Conservation (phyloP, 1,284 basidiomycete genomes). For the Ganoderma meredithae region DNA sequence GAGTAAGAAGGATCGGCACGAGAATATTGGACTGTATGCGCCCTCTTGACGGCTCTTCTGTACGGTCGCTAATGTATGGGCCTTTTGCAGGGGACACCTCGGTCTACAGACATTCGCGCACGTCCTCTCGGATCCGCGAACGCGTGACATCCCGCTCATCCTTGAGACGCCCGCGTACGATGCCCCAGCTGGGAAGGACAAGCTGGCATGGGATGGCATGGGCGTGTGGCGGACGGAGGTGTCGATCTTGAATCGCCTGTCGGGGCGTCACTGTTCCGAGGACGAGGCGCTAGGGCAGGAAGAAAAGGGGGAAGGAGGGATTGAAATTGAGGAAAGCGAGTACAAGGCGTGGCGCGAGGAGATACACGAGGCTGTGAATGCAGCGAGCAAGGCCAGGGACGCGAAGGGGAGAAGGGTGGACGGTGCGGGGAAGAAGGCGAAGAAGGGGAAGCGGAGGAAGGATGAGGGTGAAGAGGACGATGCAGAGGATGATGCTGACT, state of each 20-base stretch:
- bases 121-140: constrained; percentile 74
- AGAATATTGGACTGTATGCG: constrained; percentile 83
- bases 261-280: constrained; percentile 33
- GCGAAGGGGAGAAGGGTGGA: constrained; percentile 33
- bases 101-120: constrained; percentile 70
- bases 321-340: constrained; percentile 25
- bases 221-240: constrained; percentile 81
- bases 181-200: constrained; percentile 27
- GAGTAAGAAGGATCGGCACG: constrained; percentile 80
- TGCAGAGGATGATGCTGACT: constrained; percentile 30
- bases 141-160: constrained; percentile 78
- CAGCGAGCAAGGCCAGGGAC: constrained; percentile 30
- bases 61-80: neutral
- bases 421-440: constrained; percentile 19
- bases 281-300: neutral
- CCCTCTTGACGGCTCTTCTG: neutral
- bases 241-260: constrained; percentile 59
- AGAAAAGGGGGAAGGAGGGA: constrained; percentile 9
- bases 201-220: constrained; percentile 44
- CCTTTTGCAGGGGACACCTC: constrained; percentile 63
- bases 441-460: constrained; percentile 31
- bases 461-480: constrained; percentile 29
- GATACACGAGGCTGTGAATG: constrained; percentile 39
- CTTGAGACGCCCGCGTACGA: constrained; percentile 82
- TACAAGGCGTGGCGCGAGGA: constrained; percentile 40